A percentile compares a stretch with the other conserved stretches of the same genome.
phyloP scores from a whole-genome alignment of 345 rosid genomes.

The Ceriops zippeliana region DNA sequence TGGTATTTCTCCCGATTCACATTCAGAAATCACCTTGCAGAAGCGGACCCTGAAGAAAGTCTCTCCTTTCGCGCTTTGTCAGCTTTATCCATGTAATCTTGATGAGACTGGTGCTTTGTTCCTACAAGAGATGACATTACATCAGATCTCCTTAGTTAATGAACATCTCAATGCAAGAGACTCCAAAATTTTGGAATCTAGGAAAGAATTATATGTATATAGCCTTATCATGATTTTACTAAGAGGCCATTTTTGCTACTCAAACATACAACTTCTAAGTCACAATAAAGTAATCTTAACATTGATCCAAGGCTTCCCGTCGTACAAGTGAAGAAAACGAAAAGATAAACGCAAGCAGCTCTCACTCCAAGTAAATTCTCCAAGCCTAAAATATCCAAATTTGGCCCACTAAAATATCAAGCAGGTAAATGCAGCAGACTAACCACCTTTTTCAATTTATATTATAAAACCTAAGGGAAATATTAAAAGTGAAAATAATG shows the following conservation, averaged over 20 bases:
- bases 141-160: conserved; percentile 5
- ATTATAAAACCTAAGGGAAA: neutral
- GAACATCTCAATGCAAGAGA: neutral
- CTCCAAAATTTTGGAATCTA: neutral
- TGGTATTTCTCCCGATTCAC: neutral
- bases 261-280: no score
- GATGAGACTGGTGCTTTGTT: conserved; percentile 81
- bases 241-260: no score
- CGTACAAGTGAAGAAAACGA: neutral
- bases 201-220: no score
- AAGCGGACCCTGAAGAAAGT: conserved; percentile 50
- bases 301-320: neutral
- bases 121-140: conserved; percentile 37
- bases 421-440: neutral
- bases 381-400: neutral
- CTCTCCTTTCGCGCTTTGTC: conserved; percentile 79
- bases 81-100: conserved; percentile 95
- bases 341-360: neutral
- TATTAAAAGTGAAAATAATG: neutral
- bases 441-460: neutral
- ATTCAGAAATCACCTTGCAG: conserved; percentile 4
- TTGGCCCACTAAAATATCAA: neutral
- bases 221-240: no score
- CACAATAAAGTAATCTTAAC: no score
- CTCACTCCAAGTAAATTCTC: neutral